A percentile compares a stretch with the other conserved stretches of the same genome.
Conservation (phyloP, 2,329 filamentous ascomycete genomes). For the Colletotrichum gloeosporioides region DNA sequence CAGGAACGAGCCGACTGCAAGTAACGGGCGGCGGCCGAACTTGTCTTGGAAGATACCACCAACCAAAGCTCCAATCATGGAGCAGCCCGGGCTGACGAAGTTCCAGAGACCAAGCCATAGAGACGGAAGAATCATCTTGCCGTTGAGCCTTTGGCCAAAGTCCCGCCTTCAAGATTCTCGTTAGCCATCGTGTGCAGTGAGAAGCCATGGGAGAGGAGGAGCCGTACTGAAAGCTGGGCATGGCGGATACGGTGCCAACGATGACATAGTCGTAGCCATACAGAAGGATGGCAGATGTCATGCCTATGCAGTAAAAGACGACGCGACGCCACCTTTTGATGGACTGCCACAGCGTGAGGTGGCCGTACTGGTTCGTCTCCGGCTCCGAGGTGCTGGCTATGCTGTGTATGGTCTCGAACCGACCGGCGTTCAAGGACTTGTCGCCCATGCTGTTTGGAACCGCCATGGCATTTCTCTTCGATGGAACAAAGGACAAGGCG, state of each 20-base stretch:
- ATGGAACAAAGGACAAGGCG: not conserved
- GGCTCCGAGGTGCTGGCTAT: constrained; percentile 1
- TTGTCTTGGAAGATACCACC: constrained; percentile 46
- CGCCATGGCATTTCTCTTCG: constrained; percentile 5
- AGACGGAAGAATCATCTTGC: constrained; percentile 42
- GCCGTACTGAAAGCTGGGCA: constrained; percentile 32
- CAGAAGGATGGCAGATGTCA: constrained; percentile 29
- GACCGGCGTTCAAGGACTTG: not conserved
- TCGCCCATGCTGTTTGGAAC: not conserved
- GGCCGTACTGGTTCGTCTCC: constrained; percentile 17
- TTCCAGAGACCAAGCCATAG: constrained; percentile 51
- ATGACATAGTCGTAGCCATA: constrained; percentile 34
- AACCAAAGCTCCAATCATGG: constrained; percentile 39
- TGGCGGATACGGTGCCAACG: constrained; percentile 34
- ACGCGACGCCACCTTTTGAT: constrained; percentile 29
- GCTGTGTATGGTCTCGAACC: not conserved
- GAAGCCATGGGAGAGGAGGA: not conserved
- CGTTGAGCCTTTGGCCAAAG: constrained; percentile 35
- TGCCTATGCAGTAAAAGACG: constrained; percentile 30
- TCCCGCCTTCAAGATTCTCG: constrained; percentile 26
- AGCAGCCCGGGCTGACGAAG: constrained; percentile 41
- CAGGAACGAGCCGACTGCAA: constrained; percentile 39
- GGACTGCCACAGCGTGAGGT: constrained; percentile 27
- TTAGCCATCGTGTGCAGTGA: not conserved
- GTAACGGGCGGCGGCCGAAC: constrained; percentile 39